phyloP scores from a whole-genome alignment of 2,329 filamentous ascomycete species.

The Rutstroemia sydowiana region DNA sequence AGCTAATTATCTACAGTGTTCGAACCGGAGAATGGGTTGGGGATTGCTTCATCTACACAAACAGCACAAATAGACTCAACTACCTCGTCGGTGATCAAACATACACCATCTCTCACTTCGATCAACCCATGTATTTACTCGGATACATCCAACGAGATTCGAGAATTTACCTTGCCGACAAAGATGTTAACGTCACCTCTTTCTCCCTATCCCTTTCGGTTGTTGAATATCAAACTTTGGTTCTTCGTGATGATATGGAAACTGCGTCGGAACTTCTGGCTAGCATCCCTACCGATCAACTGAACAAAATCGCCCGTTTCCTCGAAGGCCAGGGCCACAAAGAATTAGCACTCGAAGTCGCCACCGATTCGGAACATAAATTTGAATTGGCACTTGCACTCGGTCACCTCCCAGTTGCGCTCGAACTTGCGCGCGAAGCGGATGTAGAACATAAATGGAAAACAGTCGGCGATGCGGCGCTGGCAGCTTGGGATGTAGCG shows the following conservation, averaged over 20 bases:
- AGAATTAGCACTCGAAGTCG: conserved; percentile 87
- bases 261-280: conserved; percentile 77
- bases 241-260: conserved; percentile 89
- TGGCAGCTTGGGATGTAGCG: conserved; percentile 76
- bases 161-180: conserved; percentile 91
- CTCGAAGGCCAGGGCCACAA: conserved; percentile 96
- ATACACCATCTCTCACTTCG: conserved; percentile 95
- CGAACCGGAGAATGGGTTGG: conserved; percentile 96
- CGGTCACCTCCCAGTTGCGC: conserved; percentile 75
- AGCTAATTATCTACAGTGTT: conserved; percentile 47
- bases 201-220: conserved; percentile 87
- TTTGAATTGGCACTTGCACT: conserved; percentile 85
- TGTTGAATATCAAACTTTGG: conserved; percentile 93
- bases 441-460: conserved; percentile 98
- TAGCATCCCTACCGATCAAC: conserved; percentile 82
- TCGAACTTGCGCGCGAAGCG: conserved; percentile 74
- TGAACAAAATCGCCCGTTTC: conserved; percentile 97
- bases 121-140: conserved; percentile 88
- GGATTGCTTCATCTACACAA: conserved; percentile 98
- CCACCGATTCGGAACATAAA: conserved; percentile 91
- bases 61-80: conserved; percentile 91
- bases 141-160: conserved; percentile 94
- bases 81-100: conserved; percentile 97
- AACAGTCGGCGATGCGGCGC: conserved; percentile 85
- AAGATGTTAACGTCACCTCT: conserved; percentile 86